phyloP scores from a whole-genome alignment of 257 asterid species.

The Gentiana dahurica region DNA sequence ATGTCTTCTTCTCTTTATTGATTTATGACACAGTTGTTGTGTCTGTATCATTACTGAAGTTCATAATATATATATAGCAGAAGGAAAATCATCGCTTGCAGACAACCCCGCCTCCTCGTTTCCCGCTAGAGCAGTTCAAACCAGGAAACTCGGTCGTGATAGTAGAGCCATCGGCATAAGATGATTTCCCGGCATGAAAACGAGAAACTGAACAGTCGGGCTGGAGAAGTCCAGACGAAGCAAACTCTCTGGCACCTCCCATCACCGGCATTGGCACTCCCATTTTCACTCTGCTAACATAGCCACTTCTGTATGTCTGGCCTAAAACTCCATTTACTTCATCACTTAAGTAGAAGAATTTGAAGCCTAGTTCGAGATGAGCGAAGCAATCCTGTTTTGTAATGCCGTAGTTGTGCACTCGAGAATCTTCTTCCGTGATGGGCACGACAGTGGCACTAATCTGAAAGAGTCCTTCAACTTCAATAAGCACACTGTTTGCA shows the following conservation, averaged over 20 bases:
- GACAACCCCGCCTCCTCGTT: slow-evolving; percentile 7
- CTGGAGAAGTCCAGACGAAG: slow-evolving; percentile 6
- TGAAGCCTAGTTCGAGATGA: slow-evolving; percentile 21
- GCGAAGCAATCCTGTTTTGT: slow-evolving; percentile 10
- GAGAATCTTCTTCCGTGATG: slow-evolving; percentile 14
- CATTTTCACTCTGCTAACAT: slow-evolving; percentile 15
- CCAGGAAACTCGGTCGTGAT: slow-evolving; percentile 7
- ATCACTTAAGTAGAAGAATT: slow-evolving; percentile 5
- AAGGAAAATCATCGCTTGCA: slow-evolving; percentile 7
- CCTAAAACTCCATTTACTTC: slow-evolving; percentile 16
- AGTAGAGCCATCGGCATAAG: not conserved
- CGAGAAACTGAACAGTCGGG: slow-evolving; percentile 10
- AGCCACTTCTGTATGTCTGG: slow-evolving; percentile 11
- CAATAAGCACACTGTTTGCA: slow-evolving; percentile 5
- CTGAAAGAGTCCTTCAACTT: slow-evolving; percentile 10
- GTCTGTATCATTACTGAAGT: no score
- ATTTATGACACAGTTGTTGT: no score
- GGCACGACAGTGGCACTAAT: slow-evolving; percentile 17
- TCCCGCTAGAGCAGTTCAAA: slow-evolving; percentile 9
- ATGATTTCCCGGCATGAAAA: slow-evolving; percentile 1
- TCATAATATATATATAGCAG: no score
- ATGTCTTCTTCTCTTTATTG: no score
- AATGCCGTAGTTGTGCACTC: slow-evolving; percentile 13
- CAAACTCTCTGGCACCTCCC: slow-evolving; percentile 9
- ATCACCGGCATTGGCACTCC: slow-evolving; percentile 14